Conservation (phyloP, 73 alveolate species). For the Urostyla sp. region DNA sequence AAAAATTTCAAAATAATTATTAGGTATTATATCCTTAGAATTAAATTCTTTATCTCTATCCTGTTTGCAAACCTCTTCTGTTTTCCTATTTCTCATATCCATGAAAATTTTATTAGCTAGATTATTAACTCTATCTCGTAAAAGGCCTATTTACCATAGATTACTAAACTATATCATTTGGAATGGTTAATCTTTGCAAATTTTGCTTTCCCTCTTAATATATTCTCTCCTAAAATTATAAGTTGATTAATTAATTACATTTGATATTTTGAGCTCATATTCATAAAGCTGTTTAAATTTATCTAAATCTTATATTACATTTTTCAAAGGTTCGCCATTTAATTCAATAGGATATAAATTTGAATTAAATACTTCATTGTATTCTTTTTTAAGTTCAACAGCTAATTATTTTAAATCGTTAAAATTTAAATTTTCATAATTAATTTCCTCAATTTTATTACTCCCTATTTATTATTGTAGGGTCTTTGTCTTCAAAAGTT, state of each 20-base stretch:
- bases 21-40: too few species aligned
- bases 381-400: neutral
- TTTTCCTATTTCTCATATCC: too few species aligned
- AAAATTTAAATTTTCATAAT: constrained; percentile 14
- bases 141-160: too few species aligned
- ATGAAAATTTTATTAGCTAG: too few species aligned
- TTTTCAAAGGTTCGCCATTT: constrained; percentile 21
- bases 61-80: too few species aligned
- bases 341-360: constrained; percentile 6
- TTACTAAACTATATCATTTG: too few species aligned
- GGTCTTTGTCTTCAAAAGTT: constrained; percentile 17
- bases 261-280: constrained; percentile 27
- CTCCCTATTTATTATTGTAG: too few species aligned
- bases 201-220: constrained; percentile 14
- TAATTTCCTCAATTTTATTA: too few species aligned
- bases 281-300: constrained; percentile 16
- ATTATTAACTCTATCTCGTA: too few species aligned
- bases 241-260: neutral
- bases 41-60: too few species aligned
- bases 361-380: neutral
- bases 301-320: neutral
- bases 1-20: too few species aligned
- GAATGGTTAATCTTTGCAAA: too few species aligned
- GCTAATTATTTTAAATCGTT: neutral
- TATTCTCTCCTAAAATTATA: constrained; percentile 7